A percentile compares a stretch with the other conserved stretches of the same genome.
phyloP scores from a whole-genome alignment of 305 asterid species.

The Solanum hybrid region DNA sequence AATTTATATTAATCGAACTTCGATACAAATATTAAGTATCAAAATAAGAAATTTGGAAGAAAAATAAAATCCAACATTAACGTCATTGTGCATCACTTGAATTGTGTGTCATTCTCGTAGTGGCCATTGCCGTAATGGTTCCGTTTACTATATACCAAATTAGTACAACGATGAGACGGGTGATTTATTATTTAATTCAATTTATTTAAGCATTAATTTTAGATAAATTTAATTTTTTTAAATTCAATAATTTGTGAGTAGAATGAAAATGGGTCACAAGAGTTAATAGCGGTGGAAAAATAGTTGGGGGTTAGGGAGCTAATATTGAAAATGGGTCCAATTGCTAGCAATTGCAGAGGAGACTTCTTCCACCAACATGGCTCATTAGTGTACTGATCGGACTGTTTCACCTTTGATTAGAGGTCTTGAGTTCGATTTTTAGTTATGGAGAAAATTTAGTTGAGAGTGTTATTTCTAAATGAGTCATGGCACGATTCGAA shows the following conservation, averaged over 20 bases:
- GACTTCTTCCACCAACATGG: neutral
- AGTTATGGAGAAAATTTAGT: too few relatives aligned
- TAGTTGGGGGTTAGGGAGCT: neutral
- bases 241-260: neutral
- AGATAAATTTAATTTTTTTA: too few relatives aligned
- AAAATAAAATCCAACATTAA: neutral
- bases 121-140: neutral
- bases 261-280: neutral
- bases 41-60: too few relatives aligned
- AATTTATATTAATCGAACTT: too few relatives aligned
- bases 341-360: neutral
- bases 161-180: neutral
- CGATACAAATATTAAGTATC: too few relatives aligned
- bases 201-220: neutral
- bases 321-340: neutral
- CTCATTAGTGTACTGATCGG: rapidly evolving
- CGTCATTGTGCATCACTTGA: neutral
- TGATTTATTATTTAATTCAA: neutral
- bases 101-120: neutral
- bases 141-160: neutral
- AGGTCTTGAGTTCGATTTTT: too few relatives aligned
- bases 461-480: too few relatives aligned
- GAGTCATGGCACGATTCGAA: too few relatives aligned
- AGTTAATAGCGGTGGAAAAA: neutral
- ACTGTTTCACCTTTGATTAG: too few relatives aligned